A percentile compares a stretch with the other conserved stretches of the same genome.
Conservation (phyloP, 2,329 filamentous ascomycete species). For the Colletotrichum agaves region DNA sequence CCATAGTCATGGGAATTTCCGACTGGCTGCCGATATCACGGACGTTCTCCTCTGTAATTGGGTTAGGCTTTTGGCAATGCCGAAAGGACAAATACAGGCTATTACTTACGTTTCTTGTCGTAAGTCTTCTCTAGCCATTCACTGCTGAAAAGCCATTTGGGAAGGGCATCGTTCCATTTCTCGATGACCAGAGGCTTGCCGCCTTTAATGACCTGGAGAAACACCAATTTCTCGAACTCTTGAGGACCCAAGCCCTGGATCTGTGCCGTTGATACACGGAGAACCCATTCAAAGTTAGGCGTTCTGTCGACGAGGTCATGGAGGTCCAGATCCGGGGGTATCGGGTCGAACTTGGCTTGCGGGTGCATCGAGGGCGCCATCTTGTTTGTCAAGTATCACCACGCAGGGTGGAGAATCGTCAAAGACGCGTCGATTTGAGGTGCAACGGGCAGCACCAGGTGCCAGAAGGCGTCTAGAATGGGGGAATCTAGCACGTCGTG, state of each 20-base stretch:
- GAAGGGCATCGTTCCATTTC: conserved; percentile 81
- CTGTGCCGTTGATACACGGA: conserved; percentile 80
- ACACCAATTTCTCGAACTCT: conserved; percentile 86
- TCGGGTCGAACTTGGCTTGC: conserved; percentile 90
- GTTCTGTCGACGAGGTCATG: conserved; percentile 78
- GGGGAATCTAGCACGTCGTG: not conserved
- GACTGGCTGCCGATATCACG: conserved; percentile 79
- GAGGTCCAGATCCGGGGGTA: conserved; percentile 86
- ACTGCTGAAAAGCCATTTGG: conserved; percentile 80
- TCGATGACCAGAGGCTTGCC: conserved; percentile 93
- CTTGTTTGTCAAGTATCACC: conserved; percentile 42
- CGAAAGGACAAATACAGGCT: not conserved
- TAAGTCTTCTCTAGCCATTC: conserved; percentile 84
- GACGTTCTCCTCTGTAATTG: conserved; percentile 77
- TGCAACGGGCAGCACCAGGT: not conserved
- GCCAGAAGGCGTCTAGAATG: not conserved
- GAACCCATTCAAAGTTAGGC: conserved; percentile 87
- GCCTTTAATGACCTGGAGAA: conserved; percentile 83
- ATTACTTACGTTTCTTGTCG: conserved; percentile 77
- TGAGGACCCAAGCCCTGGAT: conserved; percentile 81
- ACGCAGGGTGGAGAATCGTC: not conserved
- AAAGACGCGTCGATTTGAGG: not conserved
- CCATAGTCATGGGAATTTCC: conserved; percentile 85
- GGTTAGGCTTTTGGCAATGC: conserved; percentile 39
- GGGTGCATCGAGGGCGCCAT: conserved; percentile 84